Conservation (phyloP, 805 yeast genomes). For the Cyberlindnera suaveolens region DNA sequence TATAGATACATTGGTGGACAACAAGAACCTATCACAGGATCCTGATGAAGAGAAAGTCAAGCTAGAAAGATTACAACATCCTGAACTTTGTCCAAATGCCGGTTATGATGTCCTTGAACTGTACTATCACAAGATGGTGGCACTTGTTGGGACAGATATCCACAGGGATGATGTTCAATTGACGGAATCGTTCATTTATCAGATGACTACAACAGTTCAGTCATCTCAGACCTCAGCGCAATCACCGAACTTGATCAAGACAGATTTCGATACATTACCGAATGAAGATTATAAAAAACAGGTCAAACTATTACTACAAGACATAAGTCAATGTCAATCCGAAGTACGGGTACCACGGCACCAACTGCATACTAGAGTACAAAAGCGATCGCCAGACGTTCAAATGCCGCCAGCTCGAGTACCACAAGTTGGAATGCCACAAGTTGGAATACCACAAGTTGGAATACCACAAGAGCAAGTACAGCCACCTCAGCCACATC, state of each 20-base stretch:
- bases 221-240: too few relatives aligned
- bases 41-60: neutral
- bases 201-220: neutral
- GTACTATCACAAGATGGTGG: conserved; percentile 44
- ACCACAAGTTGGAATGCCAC: too few relatives aligned
- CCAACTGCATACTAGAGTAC: too few relatives aligned
- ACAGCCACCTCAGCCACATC: too few relatives aligned
- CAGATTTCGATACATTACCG: conserved; percentile 26
- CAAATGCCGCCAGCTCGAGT: too few relatives aligned
- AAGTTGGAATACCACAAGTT: too few relatives aligned
- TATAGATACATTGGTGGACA: conserved; percentile 12
- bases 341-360: too few relatives aligned
- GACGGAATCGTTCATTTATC: neutral
- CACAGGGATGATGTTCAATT: conserved; percentile 8
- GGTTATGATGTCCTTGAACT: conserved; percentile 38
- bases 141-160: conserved; percentile 36
- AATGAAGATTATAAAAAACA: conserved; percentile 1
- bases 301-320: too few relatives aligned
- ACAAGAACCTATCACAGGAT: neutral
- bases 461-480: too few relatives aligned
- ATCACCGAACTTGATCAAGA: conserved; percentile 7
- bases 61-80: conserved; percentile 1
- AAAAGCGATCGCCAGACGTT: too few relatives aligned
- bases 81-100: conserved; percentile 20
- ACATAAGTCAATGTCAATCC: too few relatives aligned